Evolutionary conservation across 2,329 filamentous ascomycete genomes (phyloP).

Genomic region (Penicillium thymicola): DNA sequence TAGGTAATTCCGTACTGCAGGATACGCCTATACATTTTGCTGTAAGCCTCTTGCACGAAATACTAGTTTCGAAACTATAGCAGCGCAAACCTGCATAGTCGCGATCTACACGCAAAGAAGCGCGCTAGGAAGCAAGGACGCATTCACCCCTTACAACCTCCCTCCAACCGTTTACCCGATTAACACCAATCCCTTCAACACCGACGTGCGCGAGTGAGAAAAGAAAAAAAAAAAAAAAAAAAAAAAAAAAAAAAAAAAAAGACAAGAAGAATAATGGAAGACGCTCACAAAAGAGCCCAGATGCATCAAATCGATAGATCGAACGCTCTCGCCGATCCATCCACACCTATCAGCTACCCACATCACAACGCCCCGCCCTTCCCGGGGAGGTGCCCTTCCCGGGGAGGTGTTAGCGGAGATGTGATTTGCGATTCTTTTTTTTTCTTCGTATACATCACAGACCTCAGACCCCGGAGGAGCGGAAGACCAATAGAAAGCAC

Average conservation of each 20-base stretch:
- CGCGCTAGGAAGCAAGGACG: slow-evolving; percentile 4
- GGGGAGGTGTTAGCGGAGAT: not conserved
- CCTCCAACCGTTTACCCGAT: not conserved
- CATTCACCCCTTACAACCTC: not conserved
- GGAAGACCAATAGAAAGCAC: not conserved
- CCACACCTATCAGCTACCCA: not conserved
- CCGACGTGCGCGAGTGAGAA: not conserved
- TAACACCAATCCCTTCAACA: not conserved
- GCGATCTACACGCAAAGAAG: not conserved
- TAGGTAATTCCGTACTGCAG: no score
- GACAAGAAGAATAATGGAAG: not conserved
- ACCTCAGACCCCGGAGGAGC: no score
- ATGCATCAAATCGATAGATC: not conserved
- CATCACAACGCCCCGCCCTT: not conserved
- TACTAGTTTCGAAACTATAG: not conserved
- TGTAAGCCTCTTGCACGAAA: not conserved
- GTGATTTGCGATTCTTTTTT: not conserved
- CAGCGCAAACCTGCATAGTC: not conserved
- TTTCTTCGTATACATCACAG: not conserved
- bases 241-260: not conserved
- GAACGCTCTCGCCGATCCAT: not conserved
- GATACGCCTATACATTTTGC: not conserved
- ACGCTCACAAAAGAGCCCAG: not conserved
- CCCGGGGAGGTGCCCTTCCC: not conserved
- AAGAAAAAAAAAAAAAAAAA: no score